phyloP scores from a whole-genome alignment of 805 yeast species.

The Candida multigemmis region DNA sequence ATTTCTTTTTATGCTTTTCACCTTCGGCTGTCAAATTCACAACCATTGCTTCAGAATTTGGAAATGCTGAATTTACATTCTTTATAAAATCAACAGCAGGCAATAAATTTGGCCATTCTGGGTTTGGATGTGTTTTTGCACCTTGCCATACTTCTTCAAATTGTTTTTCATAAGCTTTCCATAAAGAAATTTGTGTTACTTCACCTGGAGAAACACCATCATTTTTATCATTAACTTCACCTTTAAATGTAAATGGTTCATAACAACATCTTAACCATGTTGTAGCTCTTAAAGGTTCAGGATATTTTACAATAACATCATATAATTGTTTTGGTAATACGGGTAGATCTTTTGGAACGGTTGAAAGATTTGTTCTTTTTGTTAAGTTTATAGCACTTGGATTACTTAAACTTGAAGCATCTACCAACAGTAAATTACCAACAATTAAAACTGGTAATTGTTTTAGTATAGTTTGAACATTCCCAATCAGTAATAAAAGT shows the following conservation, averaged over 20 bases:
- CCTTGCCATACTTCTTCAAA: conserved; percentile 57
- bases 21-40: conserved; percentile 41
- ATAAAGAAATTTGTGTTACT: conserved; percentile 88
- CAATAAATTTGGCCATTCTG: conserved; percentile 36
- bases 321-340: conserved; percentile 45
- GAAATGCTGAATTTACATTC: conserved; percentile 84
- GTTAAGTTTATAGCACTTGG: conserved; percentile 28
- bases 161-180: conserved; percentile 91
- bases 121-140: conserved; percentile 26
- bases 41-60: conserved; percentile 89
- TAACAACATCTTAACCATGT: conserved; percentile 92
- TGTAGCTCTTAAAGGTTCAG: conserved; percentile 88
- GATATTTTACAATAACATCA: conserved; percentile 50
- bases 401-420: conserved; percentile 22
- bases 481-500: conserved; percentile 45
- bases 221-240: conserved; percentile 4
- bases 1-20: conserved; percentile 53
- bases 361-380: conserved; percentile 37
- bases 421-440: conserved; percentile 19
- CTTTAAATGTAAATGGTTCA: conserved; percentile 42
- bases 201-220: conserved; percentile 42
- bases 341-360: conserved; percentile 61
- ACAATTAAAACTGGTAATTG: conserved; percentile 53
- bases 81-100: conserved; percentile 97
- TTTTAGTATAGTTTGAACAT: conserved; percentile 40